Evolutionary conservation across 2,329 filamentous ascomycete genomes (phyloP).

Genomic region (Sporothrix brasiliensis): DNA sequence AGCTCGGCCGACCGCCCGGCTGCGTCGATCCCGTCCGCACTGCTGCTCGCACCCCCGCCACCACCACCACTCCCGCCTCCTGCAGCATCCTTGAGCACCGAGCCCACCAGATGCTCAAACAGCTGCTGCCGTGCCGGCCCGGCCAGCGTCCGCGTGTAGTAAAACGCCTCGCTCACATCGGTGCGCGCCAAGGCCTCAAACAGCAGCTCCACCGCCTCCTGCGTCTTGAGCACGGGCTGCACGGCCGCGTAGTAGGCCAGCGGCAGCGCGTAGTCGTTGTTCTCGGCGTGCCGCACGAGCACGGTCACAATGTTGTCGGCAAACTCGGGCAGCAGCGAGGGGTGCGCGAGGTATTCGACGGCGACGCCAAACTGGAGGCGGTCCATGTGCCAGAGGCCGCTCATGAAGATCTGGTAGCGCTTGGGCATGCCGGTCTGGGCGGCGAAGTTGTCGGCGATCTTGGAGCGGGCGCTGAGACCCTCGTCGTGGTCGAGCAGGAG

Average conservation of each 20-base stretch:
- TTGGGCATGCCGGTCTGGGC: slow-evolving; percentile 66
- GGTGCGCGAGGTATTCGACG: slow-evolving; percentile 75
- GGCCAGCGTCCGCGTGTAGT: slow-evolving; percentile 69
- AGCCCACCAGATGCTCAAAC: slow-evolving; percentile 66
- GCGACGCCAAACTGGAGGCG: slow-evolving; percentile 70
- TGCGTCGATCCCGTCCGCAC: slow-evolving; percentile 38
- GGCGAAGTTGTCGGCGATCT: slow-evolving; percentile 61
- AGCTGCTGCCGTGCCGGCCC: slow-evolving; percentile 64
- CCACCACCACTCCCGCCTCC: slow-evolving; percentile 33
- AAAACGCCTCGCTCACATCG: slow-evolving; percentile 72
- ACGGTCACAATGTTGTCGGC: slow-evolving; percentile 77
- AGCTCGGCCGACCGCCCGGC: slow-evolving; percentile 68
- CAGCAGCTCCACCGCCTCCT: slow-evolving; percentile 64
- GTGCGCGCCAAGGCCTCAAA: slow-evolving; percentile 71
- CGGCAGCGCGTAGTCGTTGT: slow-evolving; percentile 65
- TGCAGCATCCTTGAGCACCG: slow-evolving; percentile 54
- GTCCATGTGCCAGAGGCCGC: slow-evolving; percentile 81
- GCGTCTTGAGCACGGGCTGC: slow-evolving; percentile 69
- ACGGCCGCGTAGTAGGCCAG: slow-evolving; percentile 79
- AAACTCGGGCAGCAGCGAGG: slow-evolving; percentile 78
- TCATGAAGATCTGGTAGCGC: slow-evolving; percentile 79
- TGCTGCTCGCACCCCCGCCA: not conserved
- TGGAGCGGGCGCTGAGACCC: slow-evolving; percentile 51
- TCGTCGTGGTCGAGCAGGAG: slow-evolving; percentile 73
- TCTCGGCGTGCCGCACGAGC: slow-evolving; percentile 64